These are phyloP conservation scores for Daldinia caldariorum DNA, from an alignment of 495 filamentous ascomycete genomes.

Conservation along the genomic window DNA sequence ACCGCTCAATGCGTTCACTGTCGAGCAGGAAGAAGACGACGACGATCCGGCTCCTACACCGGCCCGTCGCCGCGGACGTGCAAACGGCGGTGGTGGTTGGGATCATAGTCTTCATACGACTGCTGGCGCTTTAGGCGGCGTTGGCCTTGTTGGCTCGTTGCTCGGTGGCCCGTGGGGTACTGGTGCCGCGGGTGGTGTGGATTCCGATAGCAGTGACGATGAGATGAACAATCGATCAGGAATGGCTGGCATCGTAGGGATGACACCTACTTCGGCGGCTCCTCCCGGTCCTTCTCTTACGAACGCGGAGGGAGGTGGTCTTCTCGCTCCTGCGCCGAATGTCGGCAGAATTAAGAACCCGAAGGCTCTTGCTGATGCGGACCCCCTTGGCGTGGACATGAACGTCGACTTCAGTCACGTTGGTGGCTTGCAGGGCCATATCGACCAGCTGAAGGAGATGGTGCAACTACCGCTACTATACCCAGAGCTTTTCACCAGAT, in stretches of 20 bases:
- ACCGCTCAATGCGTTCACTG: constrained; percentile 75
- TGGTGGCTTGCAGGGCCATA: constrained; percentile 89
- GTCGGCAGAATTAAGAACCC: constrained; percentile 88
- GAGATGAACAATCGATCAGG: constrained; percentile 72
- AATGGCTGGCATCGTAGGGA: constrained; percentile 70
- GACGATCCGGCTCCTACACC: constrained; percentile 68
- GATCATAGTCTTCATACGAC: constrained; percentile 84
- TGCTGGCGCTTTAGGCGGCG: constrained; percentile 90
- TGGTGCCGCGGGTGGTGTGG: constrained; percentile 74
- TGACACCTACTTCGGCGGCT: constrained; percentile 76
- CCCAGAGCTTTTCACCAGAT: constrained; percentile 90
- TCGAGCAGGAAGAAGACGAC: constrained; percentile 73
- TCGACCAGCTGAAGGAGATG: constrained; percentile 98
- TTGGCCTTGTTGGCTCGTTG: constrained; percentile 73
- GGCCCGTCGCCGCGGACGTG: constrained; percentile 69
- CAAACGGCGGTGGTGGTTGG: constrained; percentile 64
- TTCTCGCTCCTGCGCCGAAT: constrained; percentile 80
- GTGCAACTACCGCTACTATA: constrained; percentile 92
- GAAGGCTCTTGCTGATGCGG: constrained; percentile 83
- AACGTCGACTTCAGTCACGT: constrained; percentile 92
- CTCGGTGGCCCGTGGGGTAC: constrained; percentile 80
- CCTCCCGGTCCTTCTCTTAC: constrained; percentile 51
- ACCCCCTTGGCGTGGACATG: constrained; percentile 90
- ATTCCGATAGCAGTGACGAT: constrained; percentile 97
- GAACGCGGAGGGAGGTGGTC: constrained; percentile 67